These are phyloP conservation scores for Xylariaceae sp. DNA, from an alignment of 2,329 filamentous ascomycete genomes.

Conservation along the genomic window DNA sequence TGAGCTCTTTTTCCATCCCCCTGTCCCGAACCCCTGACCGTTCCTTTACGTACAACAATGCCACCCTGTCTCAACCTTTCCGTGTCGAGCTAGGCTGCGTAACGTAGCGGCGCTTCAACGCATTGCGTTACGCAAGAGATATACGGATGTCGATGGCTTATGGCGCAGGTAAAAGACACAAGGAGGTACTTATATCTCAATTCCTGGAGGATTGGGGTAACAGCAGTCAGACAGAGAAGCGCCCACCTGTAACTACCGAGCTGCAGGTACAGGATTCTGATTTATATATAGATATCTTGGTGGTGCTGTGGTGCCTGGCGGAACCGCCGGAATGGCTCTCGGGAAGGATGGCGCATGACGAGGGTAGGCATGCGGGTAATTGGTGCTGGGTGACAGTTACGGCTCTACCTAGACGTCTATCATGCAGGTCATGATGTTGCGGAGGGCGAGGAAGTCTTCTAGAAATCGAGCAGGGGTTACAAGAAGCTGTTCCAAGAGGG, in stretches of 20 bases:
- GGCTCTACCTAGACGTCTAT: conserved; percentile 20
- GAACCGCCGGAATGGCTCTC: conserved; percentile 22
- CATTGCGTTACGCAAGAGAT: conserved; percentile 4
- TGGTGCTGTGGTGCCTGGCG: conserved; percentile 22
- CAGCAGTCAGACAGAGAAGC: conserved; percentile 24
- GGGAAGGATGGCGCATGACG: conserved; percentile 21
- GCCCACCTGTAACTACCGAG: conserved; percentile 22
- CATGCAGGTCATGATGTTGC: conserved; percentile 19
- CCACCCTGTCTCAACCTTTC: not conserved
- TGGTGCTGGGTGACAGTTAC: conserved; percentile 15
- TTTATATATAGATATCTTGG: conserved; percentile 10
- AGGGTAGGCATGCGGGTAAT: conserved; percentile 23
- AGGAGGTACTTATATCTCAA: not conserved
- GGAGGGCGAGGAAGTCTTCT: conserved; percentile 23
- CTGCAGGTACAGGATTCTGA: conserved; percentile 18
- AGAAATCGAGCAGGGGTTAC: conserved; percentile 18
- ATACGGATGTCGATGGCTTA: not conserved
- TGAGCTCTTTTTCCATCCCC: not conserved
- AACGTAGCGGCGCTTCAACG: not conserved
- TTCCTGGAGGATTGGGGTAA: not conserved
- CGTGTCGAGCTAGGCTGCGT: not conserved
- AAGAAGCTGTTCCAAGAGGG: conserved; percentile 14
- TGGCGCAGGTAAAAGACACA: not conserved
- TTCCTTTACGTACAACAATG: not conserved
- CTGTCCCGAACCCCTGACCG: not conserved